Evolutionary conservation across 2,329 filamentous ascomycete species (phyloP).

Genomic region (Xenoacremonium recifei): DNA sequence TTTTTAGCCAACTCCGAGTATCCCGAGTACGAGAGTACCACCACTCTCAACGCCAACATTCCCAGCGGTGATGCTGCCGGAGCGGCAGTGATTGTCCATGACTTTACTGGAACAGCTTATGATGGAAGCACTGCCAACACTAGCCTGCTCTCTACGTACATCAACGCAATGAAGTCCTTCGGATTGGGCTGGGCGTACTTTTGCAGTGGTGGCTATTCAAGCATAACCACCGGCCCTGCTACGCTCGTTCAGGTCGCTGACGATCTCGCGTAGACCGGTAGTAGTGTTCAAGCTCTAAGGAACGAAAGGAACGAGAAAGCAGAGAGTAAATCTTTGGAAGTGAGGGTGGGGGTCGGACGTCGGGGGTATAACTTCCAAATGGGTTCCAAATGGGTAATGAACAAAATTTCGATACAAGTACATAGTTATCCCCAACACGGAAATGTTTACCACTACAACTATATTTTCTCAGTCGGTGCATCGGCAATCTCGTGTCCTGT

Average conservation of each 20-base stretch:
- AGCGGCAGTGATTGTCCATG: constrained; percentile 17
- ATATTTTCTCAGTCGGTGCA: no score
- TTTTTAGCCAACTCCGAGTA: constrained; percentile 15
- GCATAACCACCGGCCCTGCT: constrained; percentile 1
- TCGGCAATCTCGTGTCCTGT: no score
- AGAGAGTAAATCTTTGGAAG: no score
- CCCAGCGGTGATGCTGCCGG: constrained; percentile 3
- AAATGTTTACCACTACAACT: no score
- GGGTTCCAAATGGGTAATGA: no score
- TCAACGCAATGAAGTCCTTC: constrained; percentile 2
- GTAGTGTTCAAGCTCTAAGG: no score
- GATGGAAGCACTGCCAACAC: constrained; percentile 7
- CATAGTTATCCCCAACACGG: no score
- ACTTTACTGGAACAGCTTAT: constrained; percentile 12
- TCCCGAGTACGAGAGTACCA: constrained; percentile 14
- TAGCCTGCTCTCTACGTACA: constrained; percentile 1
- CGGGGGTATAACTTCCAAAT: no score
- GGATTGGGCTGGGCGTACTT: constrained; percentile 10
- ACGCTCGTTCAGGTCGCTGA: constrained; percentile 1
- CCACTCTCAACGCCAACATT: constrained; percentile 16
- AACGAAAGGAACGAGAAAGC: no score
- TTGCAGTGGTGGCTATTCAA: constrained; percentile 2
- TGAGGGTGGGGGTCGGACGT: no score
- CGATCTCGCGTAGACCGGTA: no score
- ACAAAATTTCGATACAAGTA: no score